Conservation (phyloP, 345 rosid genomes). For the Eucalyptus curtisii region DNA sequence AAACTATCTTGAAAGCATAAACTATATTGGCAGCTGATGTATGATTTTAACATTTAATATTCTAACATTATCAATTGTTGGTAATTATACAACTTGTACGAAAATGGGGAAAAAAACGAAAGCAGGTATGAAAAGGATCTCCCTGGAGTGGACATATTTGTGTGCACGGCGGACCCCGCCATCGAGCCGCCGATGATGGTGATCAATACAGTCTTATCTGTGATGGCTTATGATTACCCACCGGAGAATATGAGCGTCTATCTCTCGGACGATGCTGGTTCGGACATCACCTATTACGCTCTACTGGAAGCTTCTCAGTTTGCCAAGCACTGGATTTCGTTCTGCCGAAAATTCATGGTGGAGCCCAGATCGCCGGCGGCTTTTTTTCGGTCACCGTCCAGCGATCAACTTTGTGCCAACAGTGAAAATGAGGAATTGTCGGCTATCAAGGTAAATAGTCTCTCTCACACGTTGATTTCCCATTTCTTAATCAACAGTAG, state of each 20-base stretch:
- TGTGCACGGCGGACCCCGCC: constrained; percentile 41
- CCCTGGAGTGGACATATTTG: constrained; percentile 36
- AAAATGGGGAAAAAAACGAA: neutral
- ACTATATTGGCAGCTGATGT: neutral
- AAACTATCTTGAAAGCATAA: neutral
- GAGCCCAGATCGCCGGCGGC: constrained; percentile 35
- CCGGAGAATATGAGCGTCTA: constrained; percentile 27
- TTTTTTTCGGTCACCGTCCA: constrained; percentile 6
- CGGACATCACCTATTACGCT: constrained; percentile 32
- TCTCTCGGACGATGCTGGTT: constrained; percentile 46
- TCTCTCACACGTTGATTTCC: neutral
- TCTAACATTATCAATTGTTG: neutral
- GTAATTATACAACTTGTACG: neutral
- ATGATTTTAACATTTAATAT: neutral
- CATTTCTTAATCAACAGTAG: neutral
- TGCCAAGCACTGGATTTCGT: constrained; percentile 38
- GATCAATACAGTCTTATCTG: constrained; percentile 32
- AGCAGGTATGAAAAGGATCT: constrained; percentile 18
- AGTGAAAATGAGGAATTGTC: neutral
- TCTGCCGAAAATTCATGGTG: constrained; percentile 23
- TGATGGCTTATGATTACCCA: constrained; percentile 35
- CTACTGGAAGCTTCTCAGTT: constrained; percentile 35
- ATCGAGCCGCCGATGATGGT: constrained; percentile 45
- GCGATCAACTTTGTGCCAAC: neutral
- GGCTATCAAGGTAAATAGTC: constrained; percentile 6